Percentiles rank a stretch among this genome's conserved stretches.
Conservation (phyloP, 2,329 filamentous ascomycete species). For the Aspergillus intermedius region DNA sequence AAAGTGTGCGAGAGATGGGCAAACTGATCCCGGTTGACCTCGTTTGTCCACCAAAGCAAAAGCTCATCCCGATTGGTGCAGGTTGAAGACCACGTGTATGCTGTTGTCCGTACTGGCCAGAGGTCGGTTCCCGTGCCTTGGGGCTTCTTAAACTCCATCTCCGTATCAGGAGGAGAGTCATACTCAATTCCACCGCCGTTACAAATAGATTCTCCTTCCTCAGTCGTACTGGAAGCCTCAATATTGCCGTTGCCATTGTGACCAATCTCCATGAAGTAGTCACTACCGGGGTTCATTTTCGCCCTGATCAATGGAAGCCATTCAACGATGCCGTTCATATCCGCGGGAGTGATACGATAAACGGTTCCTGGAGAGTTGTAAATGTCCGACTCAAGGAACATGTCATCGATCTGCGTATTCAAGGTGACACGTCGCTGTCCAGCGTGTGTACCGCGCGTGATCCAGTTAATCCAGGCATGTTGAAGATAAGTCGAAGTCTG, state of each 20-base stretch:
- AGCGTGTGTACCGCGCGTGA: conserved; percentile 52
- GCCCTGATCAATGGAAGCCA: conserved; percentile 38
- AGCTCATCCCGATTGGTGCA: conserved; percentile 49
- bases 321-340: conserved; percentile 42
- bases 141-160: conserved; percentile 46
- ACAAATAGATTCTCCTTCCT: conserved; percentile 20
- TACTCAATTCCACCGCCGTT: conserved; percentile 41
- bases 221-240: conserved; percentile 25
- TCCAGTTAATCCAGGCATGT: conserved; percentile 58
- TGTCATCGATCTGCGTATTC: conserved; percentile 56
- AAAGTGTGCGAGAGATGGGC: conserved; percentile 59
- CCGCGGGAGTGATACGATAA: conserved; percentile 46
- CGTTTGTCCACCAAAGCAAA: conserved; percentile 49
- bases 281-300: conserved; percentile 47
- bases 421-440: conserved; percentile 52
- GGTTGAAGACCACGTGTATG: conserved; percentile 44
- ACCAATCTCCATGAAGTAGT: conserved; percentile 49
- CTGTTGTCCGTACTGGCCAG: conserved; percentile 42
- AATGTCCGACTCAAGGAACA: conserved; percentile 50
- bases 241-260: conserved; percentile 54
- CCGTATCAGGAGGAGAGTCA: conserved; percentile 39
- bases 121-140: conserved; percentile 45
- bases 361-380: conserved; percentile 43
- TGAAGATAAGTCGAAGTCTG: conserved; percentile 53
- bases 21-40: conserved; percentile 48